These are phyloP conservation scores for Cyclotella kingstonii DNA, from an alignment of 108 stramenopile species.

Conservation along the genomic window DNA sequence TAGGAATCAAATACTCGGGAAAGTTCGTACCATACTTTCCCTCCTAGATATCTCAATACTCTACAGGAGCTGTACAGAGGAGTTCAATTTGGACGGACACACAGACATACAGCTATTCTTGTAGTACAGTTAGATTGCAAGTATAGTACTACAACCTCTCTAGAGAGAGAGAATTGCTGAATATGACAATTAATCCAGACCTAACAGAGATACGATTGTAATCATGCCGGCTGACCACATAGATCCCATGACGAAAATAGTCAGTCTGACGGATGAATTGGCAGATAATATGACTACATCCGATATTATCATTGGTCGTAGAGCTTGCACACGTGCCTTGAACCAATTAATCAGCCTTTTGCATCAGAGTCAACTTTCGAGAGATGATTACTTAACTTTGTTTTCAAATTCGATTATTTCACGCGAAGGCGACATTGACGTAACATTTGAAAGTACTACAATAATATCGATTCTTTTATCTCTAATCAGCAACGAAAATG, in stretches of 20 bases:
- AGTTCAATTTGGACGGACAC: no score
- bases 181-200: no score
- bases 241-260: not conserved
- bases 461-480: conserved; percentile 4
- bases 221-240: no score
- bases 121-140: no score
- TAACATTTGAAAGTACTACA: not conserved
- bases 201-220: no score
- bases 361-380: conserved; percentile 7
- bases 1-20: no score
- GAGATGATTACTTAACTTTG: conserved; percentile 4
- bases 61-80: no score
- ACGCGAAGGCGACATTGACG: not conserved
- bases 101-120: no score
- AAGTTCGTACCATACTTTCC: no score
- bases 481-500: conserved; percentile 2
- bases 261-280: not conserved
- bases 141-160: no score
- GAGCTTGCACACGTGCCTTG: conserved; percentile 20
- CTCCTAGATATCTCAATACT: no score
- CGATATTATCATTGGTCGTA: conserved; percentile 5
- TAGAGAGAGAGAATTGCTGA: no score
- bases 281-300: not conserved
- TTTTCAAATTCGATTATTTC: conserved; percentile 5
- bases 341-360: conserved; percentile 24